Percentiles rank a stretch among this genome's conserved stretches.
These are phyloP conservation scores for Pharnaceum exiguum DNA, from an alignment of 148 eudicot species.

Conservation along the genomic window DNA sequence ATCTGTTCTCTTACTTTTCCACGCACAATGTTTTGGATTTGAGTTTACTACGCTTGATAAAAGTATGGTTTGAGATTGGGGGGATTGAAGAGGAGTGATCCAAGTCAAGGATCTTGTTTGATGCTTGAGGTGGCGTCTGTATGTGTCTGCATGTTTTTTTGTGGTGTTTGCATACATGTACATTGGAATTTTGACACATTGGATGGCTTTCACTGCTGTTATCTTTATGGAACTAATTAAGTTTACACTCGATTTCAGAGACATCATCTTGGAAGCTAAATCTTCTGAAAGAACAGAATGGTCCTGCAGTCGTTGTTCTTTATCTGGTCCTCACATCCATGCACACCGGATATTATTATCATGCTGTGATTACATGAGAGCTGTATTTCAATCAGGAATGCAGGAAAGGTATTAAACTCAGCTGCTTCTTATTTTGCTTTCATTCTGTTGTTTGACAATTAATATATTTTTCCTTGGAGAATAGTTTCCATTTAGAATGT, in stretches of 20 bases:
- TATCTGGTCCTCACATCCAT: slow-evolving; percentile 59
- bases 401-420: slow-evolving; percentile 60
- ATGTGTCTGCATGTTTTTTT: not conserved
- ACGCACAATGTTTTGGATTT: too few species aligned
- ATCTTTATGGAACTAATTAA: not conserved
- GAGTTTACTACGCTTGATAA: too few species aligned
- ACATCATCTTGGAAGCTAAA: slow-evolving; percentile 66
- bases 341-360: slow-evolving; percentile 64
- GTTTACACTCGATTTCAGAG: slow-evolving; percentile 40
- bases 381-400: slow-evolving; percentile 84
- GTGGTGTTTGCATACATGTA: too few species aligned
- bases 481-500: too few species aligned
- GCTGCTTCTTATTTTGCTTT: not conserved
- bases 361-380: slow-evolving; percentile 57
- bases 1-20: too few species aligned
- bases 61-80: too few species aligned
- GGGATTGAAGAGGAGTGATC: too few species aligned
- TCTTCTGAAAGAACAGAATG: slow-evolving; percentile 29
- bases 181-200: too few species aligned
- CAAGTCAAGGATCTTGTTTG: too few species aligned
- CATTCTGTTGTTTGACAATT: not conserved
- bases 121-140: too few species aligned
- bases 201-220: not conserved
- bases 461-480: not conserved
- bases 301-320: slow-evolving; percentile 48